Base-by-base conservation (phyloP, 1,284 basidiomycete genomes). In the Butyriboletus pseudospeciosus region DNA sequence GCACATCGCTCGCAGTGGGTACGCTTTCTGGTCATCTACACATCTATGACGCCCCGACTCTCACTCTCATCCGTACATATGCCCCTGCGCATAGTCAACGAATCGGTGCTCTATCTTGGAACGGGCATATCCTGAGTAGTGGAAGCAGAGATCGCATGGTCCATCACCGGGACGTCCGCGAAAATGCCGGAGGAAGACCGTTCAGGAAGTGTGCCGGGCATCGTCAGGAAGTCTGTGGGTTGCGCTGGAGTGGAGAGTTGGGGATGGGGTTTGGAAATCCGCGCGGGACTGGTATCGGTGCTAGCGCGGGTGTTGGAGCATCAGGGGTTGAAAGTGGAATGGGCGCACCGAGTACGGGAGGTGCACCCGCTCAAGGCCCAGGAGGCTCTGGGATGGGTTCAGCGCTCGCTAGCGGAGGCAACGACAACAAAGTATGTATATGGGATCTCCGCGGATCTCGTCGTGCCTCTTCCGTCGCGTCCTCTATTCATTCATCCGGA, bases 391-490 rank as follows among this genome's bases (percentile, higher is more conserved):
- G 34, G 74, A 79, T 49, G 77, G 68, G 79, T 7, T 87, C 88
- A 49, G 86, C 85, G 61, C 81, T 99, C 3, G 96, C 96, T 5
- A 94, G 90, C 58, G 96, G 97, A 2, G 96, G 96, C 0, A 99
- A 99, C 72, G 97, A 99, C 74, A 99, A 99, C 75, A 96, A 97
- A 74, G 88, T 99, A 10, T 94, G 93, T 64, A 92, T 99, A 52
- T 99, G 96, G 94, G 94, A 97, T 63, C 65, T 90, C 54, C 74
- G 87, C 26, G 85, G 86, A 4, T 81, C 81, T 4, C 76, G 76
- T 62, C 70, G 87, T 51, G 73, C 58, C 25, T 60, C 69, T 3
- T 54, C 61, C 4, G 23, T 53, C 12, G 57, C 61, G 1, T 60
- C 63, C 9, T 62, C 59, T 30, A 23, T 57, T 3, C 65, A 66